phyloP scores from a whole-genome alignment of 495 filamentous ascomycete genomes.

The Pseudevernia furfuracea region DNA sequence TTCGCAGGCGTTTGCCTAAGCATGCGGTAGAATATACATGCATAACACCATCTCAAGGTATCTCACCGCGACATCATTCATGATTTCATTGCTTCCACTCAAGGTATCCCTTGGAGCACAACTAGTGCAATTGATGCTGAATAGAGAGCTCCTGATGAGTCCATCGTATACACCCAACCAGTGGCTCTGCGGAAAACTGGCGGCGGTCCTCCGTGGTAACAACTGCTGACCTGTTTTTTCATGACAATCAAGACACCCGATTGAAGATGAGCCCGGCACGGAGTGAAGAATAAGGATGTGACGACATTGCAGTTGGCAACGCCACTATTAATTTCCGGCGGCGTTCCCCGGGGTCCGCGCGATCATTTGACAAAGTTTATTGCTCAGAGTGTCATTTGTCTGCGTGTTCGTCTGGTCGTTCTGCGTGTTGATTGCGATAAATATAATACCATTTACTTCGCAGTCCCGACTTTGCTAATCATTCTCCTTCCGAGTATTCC shows the following conservation, averaged over 20 bases:
- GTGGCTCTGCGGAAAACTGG: not conserved
- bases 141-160: not conserved
- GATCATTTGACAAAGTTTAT: constrained; percentile 9
- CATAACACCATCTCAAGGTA: not conserved
- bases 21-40: not conserved
- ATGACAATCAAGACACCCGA: not conserved
- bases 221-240: not conserved
- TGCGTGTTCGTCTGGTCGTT: constrained; percentile 10
- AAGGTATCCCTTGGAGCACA: not conserved
- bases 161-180: not conserved
- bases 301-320: not conserved
- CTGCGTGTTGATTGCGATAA: not conserved
- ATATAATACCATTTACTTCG: not conserved
- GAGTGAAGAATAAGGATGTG: constrained; percentile 6
- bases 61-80: not conserved
- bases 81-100: not conserved
- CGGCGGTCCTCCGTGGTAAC: too few species aligned
- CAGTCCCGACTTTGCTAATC: not conserved
- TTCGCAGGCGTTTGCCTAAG: not conserved
- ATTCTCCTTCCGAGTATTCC: not conserved
- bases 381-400: not conserved
- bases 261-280: not conserved
- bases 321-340: not conserved
- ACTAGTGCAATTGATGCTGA: not conserved
- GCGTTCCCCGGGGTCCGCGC: not conserved